Percentiles rank a stretch among this genome's conserved stretches.
Conservation (phyloP, 805 yeast genomes). For the Ogataea naganishii region DNA sequence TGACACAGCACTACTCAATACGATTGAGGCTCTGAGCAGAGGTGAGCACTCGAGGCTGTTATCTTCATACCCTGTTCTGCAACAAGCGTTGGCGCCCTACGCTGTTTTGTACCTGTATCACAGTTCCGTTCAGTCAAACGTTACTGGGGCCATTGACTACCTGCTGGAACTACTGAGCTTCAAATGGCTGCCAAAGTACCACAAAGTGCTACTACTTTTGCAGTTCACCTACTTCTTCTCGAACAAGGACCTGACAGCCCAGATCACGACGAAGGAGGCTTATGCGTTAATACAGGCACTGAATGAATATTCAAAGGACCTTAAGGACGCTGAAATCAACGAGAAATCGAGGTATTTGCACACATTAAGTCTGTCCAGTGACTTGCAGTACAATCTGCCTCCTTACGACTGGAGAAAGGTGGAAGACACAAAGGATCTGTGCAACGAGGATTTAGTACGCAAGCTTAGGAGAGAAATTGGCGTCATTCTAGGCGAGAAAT, state of each 20-base stretch:
- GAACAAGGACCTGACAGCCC: slow-evolving; percentile 5
- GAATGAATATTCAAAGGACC: slow-evolving; percentile 13
- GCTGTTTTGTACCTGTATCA: slow-evolving; percentile 51
- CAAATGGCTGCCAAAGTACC: slow-evolving; percentile 44
- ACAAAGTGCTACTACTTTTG: slow-evolving; percentile 39
- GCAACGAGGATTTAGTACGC: background rate
- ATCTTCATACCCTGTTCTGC: slow-evolving; percentile 41
- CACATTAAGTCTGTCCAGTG: background rate
- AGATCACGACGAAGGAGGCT: slow-evolving; percentile 13
- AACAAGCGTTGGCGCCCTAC: slow-evolving; percentile 66
- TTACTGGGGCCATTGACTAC: slow-evolving; percentile 19
- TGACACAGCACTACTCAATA: slow-evolving; percentile 33
- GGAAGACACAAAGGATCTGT: background rate
- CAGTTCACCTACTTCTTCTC: slow-evolving; percentile 37
- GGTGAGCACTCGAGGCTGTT: background rate
- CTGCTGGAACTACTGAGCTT: slow-evolving; percentile 35
- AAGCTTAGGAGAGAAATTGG: slow-evolving; percentile 1
- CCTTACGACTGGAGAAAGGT: slow-evolving; percentile 1
- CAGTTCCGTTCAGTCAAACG: slow-evolving; percentile 23
- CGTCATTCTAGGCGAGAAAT: background rate
- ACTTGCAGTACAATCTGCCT: background rate
- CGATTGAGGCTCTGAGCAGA: slow-evolving; percentile 7
- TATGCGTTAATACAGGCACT: slow-evolving; percentile 15
- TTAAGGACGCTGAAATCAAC: slow-evolving; percentile 2
- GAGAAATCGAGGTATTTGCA: background rate